A percentile compares a stretch with the other conserved stretches of the same genome.
Conservation (phyloP, 768 basidiomycete genomes). For the Baorangia bicolor region DNA sequence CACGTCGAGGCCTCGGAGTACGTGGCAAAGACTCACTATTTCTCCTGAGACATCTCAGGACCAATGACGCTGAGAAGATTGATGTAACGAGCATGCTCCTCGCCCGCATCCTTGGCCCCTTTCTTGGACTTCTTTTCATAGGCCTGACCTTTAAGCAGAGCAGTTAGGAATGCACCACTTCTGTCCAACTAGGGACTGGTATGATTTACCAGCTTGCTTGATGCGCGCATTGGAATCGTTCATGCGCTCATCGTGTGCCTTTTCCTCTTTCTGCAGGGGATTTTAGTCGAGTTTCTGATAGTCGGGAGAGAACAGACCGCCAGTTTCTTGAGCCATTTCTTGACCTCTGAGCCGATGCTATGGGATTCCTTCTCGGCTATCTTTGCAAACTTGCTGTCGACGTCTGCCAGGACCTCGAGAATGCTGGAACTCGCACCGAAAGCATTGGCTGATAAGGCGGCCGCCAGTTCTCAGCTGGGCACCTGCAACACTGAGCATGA, state of each 20-base stretch:
- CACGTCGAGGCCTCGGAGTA: not conserved
- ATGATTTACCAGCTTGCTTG: slow-evolving; percentile 64
- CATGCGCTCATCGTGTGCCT: slow-evolving; percentile 70
- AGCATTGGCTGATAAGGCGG: slow-evolving; percentile 55
- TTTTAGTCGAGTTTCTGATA: not conserved
- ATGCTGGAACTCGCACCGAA: slow-evolving; percentile 60
- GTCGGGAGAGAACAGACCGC: slow-evolving; percentile 46
- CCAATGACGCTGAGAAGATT: slow-evolving; percentile 68
- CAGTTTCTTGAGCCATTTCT: slow-evolving; percentile 86
- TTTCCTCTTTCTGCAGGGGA: slow-evolving; percentile 72
- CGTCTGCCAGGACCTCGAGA: slow-evolving; percentile 68
- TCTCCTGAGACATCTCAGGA: slow-evolving; percentile 77
- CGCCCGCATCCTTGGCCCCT: slow-evolving; percentile 59
- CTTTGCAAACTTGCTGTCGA: slow-evolving; percentile 75
- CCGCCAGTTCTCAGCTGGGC: not conserved
- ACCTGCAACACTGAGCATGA: not conserved
- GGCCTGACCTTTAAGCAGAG: slow-evolving; percentile 47
- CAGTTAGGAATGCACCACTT: slow-evolving; percentile 2
- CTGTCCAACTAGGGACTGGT: not conserved
- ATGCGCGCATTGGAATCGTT: slow-evolving; percentile 65
- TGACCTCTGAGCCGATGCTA: slow-evolving; percentile 60
- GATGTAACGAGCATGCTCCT: slow-evolving; percentile 78
- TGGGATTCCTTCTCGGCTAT: slow-evolving; percentile 73
- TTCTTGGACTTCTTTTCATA: slow-evolving; percentile 85
- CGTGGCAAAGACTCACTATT: slow-evolving; percentile 52